These are phyloP conservation scores for Ascochyta fabae DNA, from an alignment of 2,329 filamentous ascomycete genomes.

Conservation along the genomic window DNA sequence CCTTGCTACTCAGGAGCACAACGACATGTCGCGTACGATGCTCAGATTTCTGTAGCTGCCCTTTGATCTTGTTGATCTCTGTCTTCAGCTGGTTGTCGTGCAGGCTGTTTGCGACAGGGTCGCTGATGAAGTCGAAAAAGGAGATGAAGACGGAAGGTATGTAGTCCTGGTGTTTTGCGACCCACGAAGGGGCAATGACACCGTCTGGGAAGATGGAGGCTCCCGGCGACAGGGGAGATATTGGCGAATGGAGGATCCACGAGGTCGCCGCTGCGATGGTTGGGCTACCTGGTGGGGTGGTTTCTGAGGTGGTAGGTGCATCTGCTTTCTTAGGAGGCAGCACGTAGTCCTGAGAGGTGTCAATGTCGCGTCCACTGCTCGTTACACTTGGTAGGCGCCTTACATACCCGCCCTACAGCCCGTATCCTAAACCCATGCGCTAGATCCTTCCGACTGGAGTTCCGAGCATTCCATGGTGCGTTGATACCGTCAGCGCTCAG, in stretches of 20 bases:
- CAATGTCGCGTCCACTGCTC: slow-evolving; percentile 21
- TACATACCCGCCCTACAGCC: slow-evolving; percentile 80
- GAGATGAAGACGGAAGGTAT: slow-evolving; percentile 81
- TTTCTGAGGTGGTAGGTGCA: slow-evolving; percentile 60
- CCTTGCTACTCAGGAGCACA: slow-evolving; percentile 76
- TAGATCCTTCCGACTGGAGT: slow-evolving; percentile 54
- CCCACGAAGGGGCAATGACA: slow-evolving; percentile 80
- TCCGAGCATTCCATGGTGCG: slow-evolving; percentile 71
- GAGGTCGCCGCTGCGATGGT: slow-evolving; percentile 56
- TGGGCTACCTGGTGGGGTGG: slow-evolving; percentile 59
- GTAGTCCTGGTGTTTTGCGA: slow-evolving; percentile 85
- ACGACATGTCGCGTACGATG: slow-evolving; percentile 81
- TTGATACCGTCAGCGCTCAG: slow-evolving; percentile 68
- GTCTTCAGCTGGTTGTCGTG: slow-evolving; percentile 86
- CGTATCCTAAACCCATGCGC: slow-evolving; percentile 70
- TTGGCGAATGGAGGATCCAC: slow-evolving; percentile 80
- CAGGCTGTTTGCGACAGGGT: slow-evolving; percentile 75
- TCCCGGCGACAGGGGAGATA: slow-evolving; percentile 85
- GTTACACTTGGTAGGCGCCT: slow-evolving; percentile 38
- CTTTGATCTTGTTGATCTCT: slow-evolving; percentile 81
- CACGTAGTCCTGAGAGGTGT: slow-evolving; percentile 56
- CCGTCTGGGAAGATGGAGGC: slow-evolving; percentile 90
- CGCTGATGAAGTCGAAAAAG: slow-evolving; percentile 78
- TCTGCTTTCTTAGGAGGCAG: slow-evolving; percentile 69
- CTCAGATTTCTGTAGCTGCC: slow-evolving; percentile 70